phyloP scores from a whole-genome alignment of 2,329 filamentous ascomycete genomes.

The Periconia sp. region DNA sequence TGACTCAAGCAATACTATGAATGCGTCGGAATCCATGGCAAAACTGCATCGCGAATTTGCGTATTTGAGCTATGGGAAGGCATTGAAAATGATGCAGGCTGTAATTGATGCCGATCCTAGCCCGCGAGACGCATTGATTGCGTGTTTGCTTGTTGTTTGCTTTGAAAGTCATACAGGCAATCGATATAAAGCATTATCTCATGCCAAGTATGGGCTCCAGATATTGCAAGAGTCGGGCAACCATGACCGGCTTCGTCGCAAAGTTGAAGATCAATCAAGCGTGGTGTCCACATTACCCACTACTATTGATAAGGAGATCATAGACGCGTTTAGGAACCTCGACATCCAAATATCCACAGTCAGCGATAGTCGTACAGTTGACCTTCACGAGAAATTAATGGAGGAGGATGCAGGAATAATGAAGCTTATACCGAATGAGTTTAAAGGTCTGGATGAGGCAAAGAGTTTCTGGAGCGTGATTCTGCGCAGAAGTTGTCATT shows the following conservation, averaged over 20 bases:
- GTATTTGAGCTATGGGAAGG: conserved; percentile 15
- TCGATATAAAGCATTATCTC: conserved; percentile 12
- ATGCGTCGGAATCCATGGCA: conserved; percentile 8
- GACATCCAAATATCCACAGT: conserved; percentile 16
- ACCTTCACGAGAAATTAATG: conserved; percentile 7
- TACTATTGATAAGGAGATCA: conserved; percentile 17
- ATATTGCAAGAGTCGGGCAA: conserved; percentile 15
- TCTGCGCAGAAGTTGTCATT: conserved; percentile 15
- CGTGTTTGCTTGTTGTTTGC: conserved; percentile 18
- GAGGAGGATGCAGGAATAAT: conserved; percentile 7
- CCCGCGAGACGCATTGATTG: conserved; percentile 14
- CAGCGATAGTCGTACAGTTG: conserved; percentile 8
- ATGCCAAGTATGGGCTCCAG: conserved; percentile 15
- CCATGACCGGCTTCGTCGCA: too few relatives aligned
- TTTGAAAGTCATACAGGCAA: conserved; percentile 19
- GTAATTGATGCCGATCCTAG: conserved; percentile 11
- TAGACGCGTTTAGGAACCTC: conserved; percentile 18
- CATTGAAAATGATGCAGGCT: conserved; percentile 15
- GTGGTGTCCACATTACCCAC: conserved; percentile 2
- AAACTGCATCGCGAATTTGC: conserved; percentile 19
- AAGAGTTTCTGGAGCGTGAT: conserved; percentile 15
- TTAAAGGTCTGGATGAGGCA: conserved; percentile 10
- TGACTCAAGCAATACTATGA: too few relatives aligned
- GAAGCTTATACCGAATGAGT: conserved; percentile 8
- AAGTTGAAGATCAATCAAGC: too few relatives aligned